Percentiles rank a stretch among this genome's conserved stretches.
phyloP scores from a whole-genome alignment of 441 rosid genomes.

The Erodium texanum region DNA sequence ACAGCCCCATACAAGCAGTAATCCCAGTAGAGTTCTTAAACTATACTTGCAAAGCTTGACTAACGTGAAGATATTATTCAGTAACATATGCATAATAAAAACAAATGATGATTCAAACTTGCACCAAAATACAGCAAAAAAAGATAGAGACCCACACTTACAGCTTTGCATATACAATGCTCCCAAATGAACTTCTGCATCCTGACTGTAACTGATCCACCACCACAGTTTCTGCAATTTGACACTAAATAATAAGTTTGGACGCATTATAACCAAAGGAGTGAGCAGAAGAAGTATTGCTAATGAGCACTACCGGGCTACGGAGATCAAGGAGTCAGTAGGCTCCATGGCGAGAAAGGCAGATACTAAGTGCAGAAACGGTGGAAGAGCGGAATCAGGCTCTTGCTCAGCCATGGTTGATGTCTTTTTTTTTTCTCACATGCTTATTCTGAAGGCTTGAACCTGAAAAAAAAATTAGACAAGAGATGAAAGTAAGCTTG shows the following conservation, averaged over 20 bases:
- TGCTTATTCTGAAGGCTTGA: not conserved
- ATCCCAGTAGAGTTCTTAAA: too few species aligned
- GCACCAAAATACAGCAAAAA: not conserved
- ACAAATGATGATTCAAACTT: not conserved
- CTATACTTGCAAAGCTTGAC: too few species aligned
- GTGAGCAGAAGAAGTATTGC: too few species aligned
- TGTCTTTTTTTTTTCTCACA: not conserved
- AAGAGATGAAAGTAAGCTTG: not conserved
- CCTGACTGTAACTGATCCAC: conserved; percentile 44
- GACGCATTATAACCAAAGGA: not conserved
- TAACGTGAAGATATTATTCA: too few species aligned
- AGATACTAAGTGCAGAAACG: conserved; percentile 45
- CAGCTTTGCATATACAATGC: conserved; percentile 35
- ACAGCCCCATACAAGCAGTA: too few species aligned
- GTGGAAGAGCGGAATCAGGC: conserved; percentile 26
- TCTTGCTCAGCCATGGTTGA: conserved; percentile 27
- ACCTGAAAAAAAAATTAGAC: not conserved
- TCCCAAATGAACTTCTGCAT: conserved; percentile 71
- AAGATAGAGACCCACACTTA: not conserved
- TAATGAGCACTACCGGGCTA: conserved; percentile 38
- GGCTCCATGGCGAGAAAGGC: conserved; percentile 78
- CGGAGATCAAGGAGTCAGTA: conserved; percentile 33
- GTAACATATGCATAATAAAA: not conserved
- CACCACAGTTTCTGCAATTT: conserved; percentile 42
- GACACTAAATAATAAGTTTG: not conserved